Evolutionary conservation across 2,329 filamentous ascomycete genomes (phyloP), one percentile per base, ranked within the genome.

Genomic region (Aspergillus novofumigatus): DNA sequence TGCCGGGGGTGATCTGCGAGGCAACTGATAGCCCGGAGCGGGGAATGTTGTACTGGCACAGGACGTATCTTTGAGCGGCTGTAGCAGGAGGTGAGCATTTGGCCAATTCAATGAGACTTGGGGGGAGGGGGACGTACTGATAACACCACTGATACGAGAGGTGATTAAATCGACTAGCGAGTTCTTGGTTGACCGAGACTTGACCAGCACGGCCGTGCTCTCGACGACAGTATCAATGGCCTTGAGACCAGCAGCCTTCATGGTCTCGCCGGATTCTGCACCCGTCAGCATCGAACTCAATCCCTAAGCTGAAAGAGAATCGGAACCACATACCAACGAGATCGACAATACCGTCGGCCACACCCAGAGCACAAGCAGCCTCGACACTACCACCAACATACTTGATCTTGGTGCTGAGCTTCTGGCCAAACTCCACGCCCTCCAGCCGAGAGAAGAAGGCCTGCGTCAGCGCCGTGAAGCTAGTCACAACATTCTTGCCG

Each of bases 311-410:
- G 25, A 41, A 47, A 23, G 57, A 23, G 44, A 32, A 11, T 9
- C n/a, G 20, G 52, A n/a, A 44, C 84, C 89, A 84, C 89, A 72
- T 77, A 94, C 91, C 92, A 71, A 99, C 94, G 57, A 99, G 86
- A 78, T 99, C 94, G 49, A 99, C 92, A 72, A 99, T 97, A 52
- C 93, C 94, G 72, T 97, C 93, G 47, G 94, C 94, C 28, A 97
- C 92, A 53, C 94, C 94, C 54, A 99, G 80, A 21, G 94, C 93
- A 72, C 94, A 99, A 42, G 94, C 93, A 52, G 94, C 93, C 78
- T 99, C 94, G 35, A 99, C 94, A 81, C 93, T 97, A 17, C 94
- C 94, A 63, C 93, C 94, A 59, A 97, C 84, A 75, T 94, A 95
- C 69, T 96, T 91, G 68, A 99, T 92, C 70, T 91, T 92, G 9